Evolutionary conservation across 1,139 yeast genomes (phyloP).

Genomic region (Sugiyamaella castrensis): DNA sequence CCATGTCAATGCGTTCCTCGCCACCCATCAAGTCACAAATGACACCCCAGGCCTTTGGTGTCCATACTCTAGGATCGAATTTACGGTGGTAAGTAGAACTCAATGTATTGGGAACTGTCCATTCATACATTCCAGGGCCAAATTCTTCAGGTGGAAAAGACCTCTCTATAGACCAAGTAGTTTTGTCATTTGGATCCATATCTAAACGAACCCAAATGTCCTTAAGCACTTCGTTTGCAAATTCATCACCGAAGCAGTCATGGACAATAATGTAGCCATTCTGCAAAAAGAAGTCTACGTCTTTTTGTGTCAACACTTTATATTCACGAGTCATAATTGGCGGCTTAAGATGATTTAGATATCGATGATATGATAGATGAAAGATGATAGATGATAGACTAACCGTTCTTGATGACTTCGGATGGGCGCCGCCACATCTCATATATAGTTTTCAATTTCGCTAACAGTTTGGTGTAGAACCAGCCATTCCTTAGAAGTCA

Average conservation of each 20-base stretch:
- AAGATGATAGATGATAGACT: no score
- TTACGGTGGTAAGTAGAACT: constrained; percentile 10
- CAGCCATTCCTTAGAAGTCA: no score
- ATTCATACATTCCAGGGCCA: constrained; percentile 11
- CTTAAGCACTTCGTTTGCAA: constrained; percentile 13
- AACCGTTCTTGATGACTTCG: no score
- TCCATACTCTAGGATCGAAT: constrained; percentile 7
- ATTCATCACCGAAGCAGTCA: constrained; percentile 11
- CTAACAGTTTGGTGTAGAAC: no score
- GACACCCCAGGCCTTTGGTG: constrained; percentile 19
- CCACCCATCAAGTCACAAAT: constrained; percentile 18
- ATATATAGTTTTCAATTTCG: no score
- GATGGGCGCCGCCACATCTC: no score
- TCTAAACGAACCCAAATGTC: constrained; percentile 18
- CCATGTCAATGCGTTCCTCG: constrained; percentile 11
- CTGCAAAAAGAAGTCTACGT: constrained; percentile 14
- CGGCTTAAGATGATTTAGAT: no score
- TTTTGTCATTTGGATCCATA: constrained; percentile 13
- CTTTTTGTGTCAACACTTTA: neutral
- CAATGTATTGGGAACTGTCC: constrained; percentile 8
- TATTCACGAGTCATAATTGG: no score
- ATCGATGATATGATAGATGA: no score
- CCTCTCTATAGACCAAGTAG: constrained; percentile 14
- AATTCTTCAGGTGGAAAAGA: constrained; percentile 14
- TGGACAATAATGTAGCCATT: constrained; percentile 13